These are phyloP conservation scores for Biscogniauxia marginata DNA, from an alignment of 2,329 filamentous ascomycete genomes.

Conservation along the genomic window DNA sequence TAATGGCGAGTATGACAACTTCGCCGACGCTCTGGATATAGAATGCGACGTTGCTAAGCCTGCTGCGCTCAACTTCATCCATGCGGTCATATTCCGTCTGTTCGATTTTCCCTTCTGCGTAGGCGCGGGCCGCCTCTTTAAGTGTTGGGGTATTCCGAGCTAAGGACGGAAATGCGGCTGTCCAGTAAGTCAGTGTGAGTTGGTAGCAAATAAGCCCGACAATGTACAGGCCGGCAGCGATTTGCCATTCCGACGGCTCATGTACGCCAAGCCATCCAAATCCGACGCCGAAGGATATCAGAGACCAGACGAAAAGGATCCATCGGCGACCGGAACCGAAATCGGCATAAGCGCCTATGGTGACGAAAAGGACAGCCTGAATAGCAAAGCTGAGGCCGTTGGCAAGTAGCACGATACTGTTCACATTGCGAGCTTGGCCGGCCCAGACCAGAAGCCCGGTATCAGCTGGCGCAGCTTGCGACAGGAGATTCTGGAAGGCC, in stretches of 20 bases:
- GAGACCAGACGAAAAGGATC: conserved; percentile 59
- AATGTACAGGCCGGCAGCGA: conserved; percentile 62
- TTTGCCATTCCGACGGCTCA: conserved; percentile 56
- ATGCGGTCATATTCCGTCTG: conserved; percentile 59
- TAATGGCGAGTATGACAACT: conserved; percentile 60
- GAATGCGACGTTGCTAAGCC: conserved; percentile 62
- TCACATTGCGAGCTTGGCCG: conserved; percentile 57
- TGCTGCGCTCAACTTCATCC: conserved; percentile 62
- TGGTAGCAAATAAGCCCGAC: conserved; percentile 66
- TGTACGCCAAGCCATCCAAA: conserved; percentile 69
- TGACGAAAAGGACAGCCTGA: conserved; percentile 57
- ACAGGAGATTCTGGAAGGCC: conserved; percentile 63
- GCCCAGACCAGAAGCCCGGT: conserved; percentile 53
- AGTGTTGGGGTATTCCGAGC: conserved; percentile 37
- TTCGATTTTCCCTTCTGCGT: conserved; percentile 46
- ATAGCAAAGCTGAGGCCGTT: conserved; percentile 69
- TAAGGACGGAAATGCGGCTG: conserved; percentile 51
- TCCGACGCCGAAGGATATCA: conserved; percentile 61
- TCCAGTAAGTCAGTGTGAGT: conserved; percentile 68
- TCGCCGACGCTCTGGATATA: conserved; percentile 63
- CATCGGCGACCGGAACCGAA: conserved; percentile 65
- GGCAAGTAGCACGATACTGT: conserved; percentile 62
- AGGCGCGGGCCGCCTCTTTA: conserved; percentile 33
- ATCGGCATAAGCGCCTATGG: conserved; percentile 56
- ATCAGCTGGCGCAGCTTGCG: conserved; percentile 56